Conservation (phyloP, 768 basidiomycete genomes). For the Zangia roseola region DNA sequence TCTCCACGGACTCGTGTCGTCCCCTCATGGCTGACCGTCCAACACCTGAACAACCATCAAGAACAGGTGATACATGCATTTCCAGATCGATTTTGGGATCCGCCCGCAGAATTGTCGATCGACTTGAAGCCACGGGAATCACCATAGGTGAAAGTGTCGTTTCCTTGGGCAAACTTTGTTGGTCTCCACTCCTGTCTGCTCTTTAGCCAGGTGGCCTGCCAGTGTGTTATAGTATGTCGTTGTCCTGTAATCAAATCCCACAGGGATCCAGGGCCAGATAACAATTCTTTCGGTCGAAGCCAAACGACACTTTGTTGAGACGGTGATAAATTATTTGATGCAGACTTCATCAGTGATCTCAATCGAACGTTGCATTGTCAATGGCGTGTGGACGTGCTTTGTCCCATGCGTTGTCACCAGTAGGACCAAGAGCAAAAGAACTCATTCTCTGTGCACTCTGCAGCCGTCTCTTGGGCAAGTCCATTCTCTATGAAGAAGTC, state of each 20-base stretch:
- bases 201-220: too few relatives aligned
- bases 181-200: too few relatives aligned
- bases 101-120: too few relatives aligned
- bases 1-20: too few relatives aligned
- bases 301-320: not conserved
- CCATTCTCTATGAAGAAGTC: slow-evolving; percentile 53
- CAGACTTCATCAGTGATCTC: not conserved
- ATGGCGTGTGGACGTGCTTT: slow-evolving; percentile 56
- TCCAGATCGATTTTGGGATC: too few relatives aligned
- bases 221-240: too few relatives aligned
- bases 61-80: too few relatives aligned
- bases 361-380: slow-evolving; percentile 35
- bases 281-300: not conserved
- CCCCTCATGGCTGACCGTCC: too few relatives aligned
- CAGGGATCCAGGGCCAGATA: not conserved
- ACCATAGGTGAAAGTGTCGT: too few relatives aligned
- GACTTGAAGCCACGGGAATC: too few relatives aligned
- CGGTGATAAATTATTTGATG: slow-evolving; percentile 3
- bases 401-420: slow-evolving; percentile 56
- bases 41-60: too few relatives aligned
- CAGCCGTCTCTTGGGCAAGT: too few relatives aligned
- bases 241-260: not conserved
- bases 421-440: slow-evolving; percentile 40
- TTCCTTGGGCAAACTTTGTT: not conserved
- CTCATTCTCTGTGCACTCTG: slow-evolving; percentile 48